Evolutionary conservation across 208 protist species (phyloP), one percentile per base, ranked within the genome.

Genomic region (Crithidia sp.): DNA sequence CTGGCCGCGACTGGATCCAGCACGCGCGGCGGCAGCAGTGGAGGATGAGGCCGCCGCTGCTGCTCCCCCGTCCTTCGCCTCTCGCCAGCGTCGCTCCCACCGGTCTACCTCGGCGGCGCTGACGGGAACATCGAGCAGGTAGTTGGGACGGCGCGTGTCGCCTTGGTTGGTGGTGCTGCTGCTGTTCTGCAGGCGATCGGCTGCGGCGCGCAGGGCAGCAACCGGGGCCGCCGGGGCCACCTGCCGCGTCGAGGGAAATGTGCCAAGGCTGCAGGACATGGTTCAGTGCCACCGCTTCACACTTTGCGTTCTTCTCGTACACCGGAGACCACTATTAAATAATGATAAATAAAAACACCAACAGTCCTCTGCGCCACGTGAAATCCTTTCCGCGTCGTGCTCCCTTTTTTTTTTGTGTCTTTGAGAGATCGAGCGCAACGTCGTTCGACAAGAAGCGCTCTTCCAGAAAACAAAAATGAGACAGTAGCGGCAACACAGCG

Each of bases 71-170:
- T n/a, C 64, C 28, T 40, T 37, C 44, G 71, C 71, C 44, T 74
- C 73, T 16, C 47, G 69, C 69, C 49, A 74, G 28, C 56, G 55
- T 44, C 19, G 50, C 45, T 71, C 74, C 90, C 87, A 92, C 3
- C 81, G 81, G 5, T 79, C 67, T 4, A 96, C 80, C 19, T 96
- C 91, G 2, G 59, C 61, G 41, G 77, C 72, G 63, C 84, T 92
- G 50, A 96, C 70, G 2, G 91, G 91, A 0, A 93, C 88, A 76
- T 96, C 88, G 44, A 96, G 44, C 7, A 87, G 64, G 54, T 84
- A 87, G 71, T 86, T 85, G 60, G 77, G 81, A 8, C 63, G 58
- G 6, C 74, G 65, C 6, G 54, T 36, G 60, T 70, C 59, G 17
- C 52, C 19, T 36, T 7, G 37, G 16, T 10, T 56, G 16, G 36